Conservation (phyloP, 2,329 filamentous ascomycete genomes). For the Botrytis galanthina region DNA sequence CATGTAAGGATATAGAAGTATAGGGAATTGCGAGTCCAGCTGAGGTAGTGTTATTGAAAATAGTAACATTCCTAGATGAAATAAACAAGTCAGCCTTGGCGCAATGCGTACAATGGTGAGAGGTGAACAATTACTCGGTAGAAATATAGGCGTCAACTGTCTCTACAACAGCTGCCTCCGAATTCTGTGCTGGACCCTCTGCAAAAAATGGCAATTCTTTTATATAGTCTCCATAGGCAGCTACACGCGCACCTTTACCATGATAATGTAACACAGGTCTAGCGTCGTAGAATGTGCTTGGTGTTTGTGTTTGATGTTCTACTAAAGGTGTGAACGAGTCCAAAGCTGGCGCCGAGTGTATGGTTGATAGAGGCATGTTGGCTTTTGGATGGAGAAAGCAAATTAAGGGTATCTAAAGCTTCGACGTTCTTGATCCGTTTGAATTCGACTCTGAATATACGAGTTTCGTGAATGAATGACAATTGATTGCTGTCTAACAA, state of each 20-base stretch:
- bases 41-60: constrained; percentile 59
- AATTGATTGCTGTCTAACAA: neutral
- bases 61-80: constrained; percentile 51
- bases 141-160: constrained; percentile 53
- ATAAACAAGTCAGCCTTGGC: constrained; percentile 17
- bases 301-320: constrained; percentile 71
- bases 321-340: constrained; percentile 62
- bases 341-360: constrained; percentile 54
- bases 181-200: constrained; percentile 34
- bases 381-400: neutral
- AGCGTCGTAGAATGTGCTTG: constrained; percentile 66
- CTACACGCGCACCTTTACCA: constrained; percentile 54
- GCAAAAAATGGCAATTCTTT: constrained; percentile 51
- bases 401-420: neutral
- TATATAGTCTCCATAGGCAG: constrained; percentile 54
- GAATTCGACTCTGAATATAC: neutral
- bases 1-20: constrained; percentile 72
- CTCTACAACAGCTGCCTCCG: constrained; percentile 13
- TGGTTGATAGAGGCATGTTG: constrained; percentile 46
- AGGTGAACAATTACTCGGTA: constrained; percentile 49
- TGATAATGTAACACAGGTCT: constrained; percentile 71
- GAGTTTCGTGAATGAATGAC: neutral
- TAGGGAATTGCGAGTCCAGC: constrained; percentile 70
- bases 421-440: neutral
- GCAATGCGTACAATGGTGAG: neutral